Conservation (phyloP, 768 basidiomycete genomes). For the Russula ochroleuca region DNA sequence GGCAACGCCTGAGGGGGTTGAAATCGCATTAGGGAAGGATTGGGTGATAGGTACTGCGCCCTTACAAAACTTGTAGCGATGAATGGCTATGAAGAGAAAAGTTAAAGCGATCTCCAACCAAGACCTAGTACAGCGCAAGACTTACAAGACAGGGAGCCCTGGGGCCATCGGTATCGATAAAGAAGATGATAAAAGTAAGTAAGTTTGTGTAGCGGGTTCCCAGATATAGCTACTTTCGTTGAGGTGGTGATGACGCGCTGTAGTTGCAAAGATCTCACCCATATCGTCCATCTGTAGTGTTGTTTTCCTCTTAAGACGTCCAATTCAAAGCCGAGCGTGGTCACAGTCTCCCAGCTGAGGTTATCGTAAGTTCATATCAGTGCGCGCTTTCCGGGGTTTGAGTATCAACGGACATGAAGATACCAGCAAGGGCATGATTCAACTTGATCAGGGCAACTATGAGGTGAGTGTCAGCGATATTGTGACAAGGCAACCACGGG, state of each 20-base stretch:
- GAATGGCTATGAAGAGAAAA: not conserved
- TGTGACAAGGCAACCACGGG: not conserved
- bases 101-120: not conserved
- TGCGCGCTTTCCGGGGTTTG: not conserved
- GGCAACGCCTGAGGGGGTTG: not conserved
- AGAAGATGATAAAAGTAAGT: not conserved
- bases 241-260: not conserved
- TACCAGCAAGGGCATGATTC: not conserved
- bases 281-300: slow-evolving; percentile 15
- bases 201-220: slow-evolving; percentile 12
- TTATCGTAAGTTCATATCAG: not conserved
- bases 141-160: not conserved
- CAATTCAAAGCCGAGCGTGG: slow-evolving; percentile 1
- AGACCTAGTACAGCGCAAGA: not conserved
- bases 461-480: not conserved
- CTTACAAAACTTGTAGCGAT: not conserved
- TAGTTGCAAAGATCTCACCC: not conserved
- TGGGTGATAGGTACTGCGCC: not conserved
- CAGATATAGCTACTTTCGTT: slow-evolving; percentile 10
- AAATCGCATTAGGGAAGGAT: not conserved
- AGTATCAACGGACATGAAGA: slow-evolving; percentile 6
- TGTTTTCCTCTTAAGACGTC: slow-evolving; percentile 13
- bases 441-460: slow-evolving; percentile 5
- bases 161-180: not conserved
- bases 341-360: slow-evolving; percentile 7